Evolutionary conservation across 2,329 filamentous ascomycete species (phyloP), one percentile per base, ranked within the genome.

Genomic region (Sclerotinia trifoliorum): DNA sequence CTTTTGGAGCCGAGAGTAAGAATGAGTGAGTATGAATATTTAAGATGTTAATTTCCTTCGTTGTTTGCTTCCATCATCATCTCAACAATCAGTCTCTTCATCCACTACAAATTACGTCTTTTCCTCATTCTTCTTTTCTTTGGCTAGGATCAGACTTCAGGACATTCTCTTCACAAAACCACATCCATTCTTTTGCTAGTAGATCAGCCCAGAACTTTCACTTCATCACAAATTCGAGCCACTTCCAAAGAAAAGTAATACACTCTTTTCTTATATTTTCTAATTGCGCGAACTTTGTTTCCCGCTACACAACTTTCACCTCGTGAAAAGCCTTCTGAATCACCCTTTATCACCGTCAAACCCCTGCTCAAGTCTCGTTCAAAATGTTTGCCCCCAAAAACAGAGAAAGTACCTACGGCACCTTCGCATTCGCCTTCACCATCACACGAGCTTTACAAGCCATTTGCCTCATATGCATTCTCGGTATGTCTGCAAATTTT

Each of bases 401-500:
- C 51, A n/a, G 48, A 48, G 44, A 61, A 35, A 55, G 52, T 42
- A 6, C 8, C 21, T 74, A 72, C 78, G 90, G 91, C 74, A 90
- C 90, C 78, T 81, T 95, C 73, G 92, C 91, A 78, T 87, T 90
- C 74, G 90, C 90, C 73, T 96, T 96, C 81, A 88, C 91, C 69
- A 82, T 88, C 73, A 86, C 90, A 73, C 89, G 94, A 60, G 83
- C 85, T 68, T 83, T 94, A 73, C 89, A 96, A 78, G 84, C 87
- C 69, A 80, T 90, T 71, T 87, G 86, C 35, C 89, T 97, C 76
- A 83, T 95, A 68, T 83, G 88, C 69, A 88, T 95, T 73, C 90
- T 96, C 72, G 92, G 93, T 57, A 86, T 97, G 78, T 88, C 88
- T 0, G 87, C 90, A 75, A 93, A 94, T 79, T 96, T 97, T 79